Evolutionary conservation across 2,329 filamentous ascomycete genomes (phyloP).

Genomic region (Alternaria sp.): DNA sequence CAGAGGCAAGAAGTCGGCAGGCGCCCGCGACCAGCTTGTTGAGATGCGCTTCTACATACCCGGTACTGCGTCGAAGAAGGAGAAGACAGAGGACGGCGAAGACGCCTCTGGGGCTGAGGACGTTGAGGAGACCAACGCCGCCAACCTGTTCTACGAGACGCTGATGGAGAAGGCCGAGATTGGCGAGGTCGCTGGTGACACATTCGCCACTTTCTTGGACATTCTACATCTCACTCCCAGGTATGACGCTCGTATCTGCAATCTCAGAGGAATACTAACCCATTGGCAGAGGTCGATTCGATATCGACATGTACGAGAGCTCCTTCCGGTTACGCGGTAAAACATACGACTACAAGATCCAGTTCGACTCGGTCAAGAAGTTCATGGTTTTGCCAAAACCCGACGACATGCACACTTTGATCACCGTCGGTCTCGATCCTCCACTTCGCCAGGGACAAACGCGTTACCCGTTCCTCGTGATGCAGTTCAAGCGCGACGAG

Average conservation of each 20-base stretch:
- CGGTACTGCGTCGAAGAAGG: slow-evolving; percentile 75
- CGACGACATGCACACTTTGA: slow-evolving; percentile 95
- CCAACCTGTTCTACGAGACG: slow-evolving; percentile 96
- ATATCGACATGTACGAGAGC: slow-evolving; percentile 99
- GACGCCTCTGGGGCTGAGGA: slow-evolving; percentile 61
- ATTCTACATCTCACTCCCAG: slow-evolving; percentile 95
- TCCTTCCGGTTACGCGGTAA: slow-evolving; percentile 97
- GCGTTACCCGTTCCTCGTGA: slow-evolving; percentile 95
- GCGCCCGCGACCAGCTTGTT: slow-evolving; percentile 88
- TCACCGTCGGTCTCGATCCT: slow-evolving; percentile 92
- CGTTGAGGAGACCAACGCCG: slow-evolving; percentile 87
- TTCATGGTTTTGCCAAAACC: slow-evolving; percentile 98
- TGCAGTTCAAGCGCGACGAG: slow-evolving; percentile 98
- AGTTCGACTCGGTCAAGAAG: slow-evolving; percentile 97
- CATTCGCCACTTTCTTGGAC: slow-evolving; percentile 95
- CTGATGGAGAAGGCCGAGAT: slow-evolving; percentile 99
- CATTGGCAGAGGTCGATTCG: slow-evolving; percentile 85
- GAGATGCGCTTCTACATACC: slow-evolving; percentile 99
- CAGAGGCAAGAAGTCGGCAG: slow-evolving; percentile 87
- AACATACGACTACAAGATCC: slow-evolving; percentile 99
- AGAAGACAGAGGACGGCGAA: slow-evolving; percentile 75
- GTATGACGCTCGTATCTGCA: slow-evolving; percentile 54
- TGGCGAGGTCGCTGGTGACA: slow-evolving; percentile 97
- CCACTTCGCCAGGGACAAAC: slow-evolving; percentile 97
- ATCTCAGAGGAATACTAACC: slow-evolving; percentile 1